These are phyloP conservation scores for Roridomyces roridus DNA, from an alignment of 768 basidiomycete species.

Conservation along the genomic window DNA sequence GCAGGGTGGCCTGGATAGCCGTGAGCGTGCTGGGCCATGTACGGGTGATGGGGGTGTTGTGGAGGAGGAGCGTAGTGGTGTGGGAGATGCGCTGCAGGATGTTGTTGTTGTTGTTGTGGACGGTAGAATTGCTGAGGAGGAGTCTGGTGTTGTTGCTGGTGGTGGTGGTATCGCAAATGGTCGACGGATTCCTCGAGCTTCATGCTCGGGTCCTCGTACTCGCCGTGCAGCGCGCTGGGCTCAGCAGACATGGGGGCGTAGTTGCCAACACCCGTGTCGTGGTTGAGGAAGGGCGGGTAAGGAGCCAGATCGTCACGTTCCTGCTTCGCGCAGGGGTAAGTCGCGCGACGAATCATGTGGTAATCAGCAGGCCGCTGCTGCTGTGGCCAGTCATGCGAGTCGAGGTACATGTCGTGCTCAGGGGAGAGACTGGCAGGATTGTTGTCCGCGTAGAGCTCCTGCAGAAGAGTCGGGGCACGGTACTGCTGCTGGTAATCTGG, in stretches of 20 bases:
- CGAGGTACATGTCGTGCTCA: conserved; percentile 39
- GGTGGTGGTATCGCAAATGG: conserved; percentile 62
- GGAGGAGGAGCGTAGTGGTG: not conserved
- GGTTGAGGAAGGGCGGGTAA: conserved; percentile 52
- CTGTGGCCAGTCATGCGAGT: conserved; percentile 27
- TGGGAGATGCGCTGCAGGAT: not conserved
- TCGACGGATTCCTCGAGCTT: conserved; percentile 77
- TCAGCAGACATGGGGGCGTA: conserved; percentile 37
- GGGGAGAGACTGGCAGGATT: conserved; percentile 48
- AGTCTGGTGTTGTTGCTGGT: conserved; percentile 15
- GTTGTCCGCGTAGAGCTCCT: conserved; percentile 75
- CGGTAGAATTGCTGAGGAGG: not conserved
- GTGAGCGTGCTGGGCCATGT: not conserved
- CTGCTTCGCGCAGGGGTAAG: conserved; percentile 79
- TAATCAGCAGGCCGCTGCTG: conserved; percentile 47
- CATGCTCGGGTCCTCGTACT: conserved; percentile 51
- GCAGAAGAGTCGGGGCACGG: conserved; percentile 61
- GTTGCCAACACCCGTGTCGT: conserved; percentile 31
- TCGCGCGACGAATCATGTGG: conserved; percentile 64
- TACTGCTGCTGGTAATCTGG: conserved; percentile 26
- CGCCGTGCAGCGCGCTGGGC: conserved; percentile 39
- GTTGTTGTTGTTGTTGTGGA: not conserved
- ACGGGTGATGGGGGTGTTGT: not conserved
- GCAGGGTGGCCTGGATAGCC: too few relatives aligned
- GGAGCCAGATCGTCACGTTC: conserved; percentile 56